These are phyloP conservation scores for Xylariaceae sp. DNA, from an alignment of 2,329 filamentous ascomycete species.

Conservation along the genomic window DNA sequence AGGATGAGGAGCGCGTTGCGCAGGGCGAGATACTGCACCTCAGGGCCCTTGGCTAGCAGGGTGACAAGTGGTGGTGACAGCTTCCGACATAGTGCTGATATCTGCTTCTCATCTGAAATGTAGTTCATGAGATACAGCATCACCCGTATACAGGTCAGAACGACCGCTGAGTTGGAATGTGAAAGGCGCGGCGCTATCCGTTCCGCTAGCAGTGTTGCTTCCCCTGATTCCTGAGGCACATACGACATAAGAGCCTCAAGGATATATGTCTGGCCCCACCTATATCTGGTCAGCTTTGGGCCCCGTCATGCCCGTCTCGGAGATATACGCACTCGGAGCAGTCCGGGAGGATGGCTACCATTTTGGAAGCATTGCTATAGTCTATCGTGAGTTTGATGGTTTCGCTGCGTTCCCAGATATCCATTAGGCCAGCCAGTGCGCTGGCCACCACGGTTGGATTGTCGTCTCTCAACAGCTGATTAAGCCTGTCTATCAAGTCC, in stretches of 20 bases:
- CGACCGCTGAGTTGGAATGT: constrained; percentile 93
- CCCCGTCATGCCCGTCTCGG: neutral
- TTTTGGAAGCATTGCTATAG: constrained; percentile 94
- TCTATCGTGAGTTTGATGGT: constrained; percentile 97
- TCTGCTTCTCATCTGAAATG: constrained; percentile 84
- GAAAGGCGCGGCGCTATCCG: constrained; percentile 92
- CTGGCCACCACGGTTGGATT: constrained; percentile 97
- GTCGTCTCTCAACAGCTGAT: constrained; percentile 83
- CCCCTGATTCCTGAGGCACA: constrained; percentile 81
- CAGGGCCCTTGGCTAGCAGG: constrained; percentile 87
- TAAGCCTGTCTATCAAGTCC: constrained; percentile 86
- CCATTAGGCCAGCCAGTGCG: constrained; percentile 82
- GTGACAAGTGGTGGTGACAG: constrained; percentile 93
- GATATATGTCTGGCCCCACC: constrained; percentile 98
- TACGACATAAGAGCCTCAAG: constrained; percentile 97
- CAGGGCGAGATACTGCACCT: constrained; percentile 95
- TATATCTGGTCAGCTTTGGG: constrained; percentile 27
- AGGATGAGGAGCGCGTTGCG: constrained; percentile 90
- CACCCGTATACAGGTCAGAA: constrained; percentile 91
- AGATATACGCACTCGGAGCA: constrained; percentile 75
- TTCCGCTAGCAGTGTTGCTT: constrained; percentile 85
- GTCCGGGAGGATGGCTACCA: constrained; percentile 91
- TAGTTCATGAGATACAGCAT: constrained; percentile 99
- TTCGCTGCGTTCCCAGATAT: constrained; percentile 97
- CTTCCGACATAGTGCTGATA: constrained; percentile 80